These are phyloP conservation scores for Termitomyces bulborhizus DNA, from an alignment of 768 basidiomycete species.

Conservation along the genomic window DNA sequence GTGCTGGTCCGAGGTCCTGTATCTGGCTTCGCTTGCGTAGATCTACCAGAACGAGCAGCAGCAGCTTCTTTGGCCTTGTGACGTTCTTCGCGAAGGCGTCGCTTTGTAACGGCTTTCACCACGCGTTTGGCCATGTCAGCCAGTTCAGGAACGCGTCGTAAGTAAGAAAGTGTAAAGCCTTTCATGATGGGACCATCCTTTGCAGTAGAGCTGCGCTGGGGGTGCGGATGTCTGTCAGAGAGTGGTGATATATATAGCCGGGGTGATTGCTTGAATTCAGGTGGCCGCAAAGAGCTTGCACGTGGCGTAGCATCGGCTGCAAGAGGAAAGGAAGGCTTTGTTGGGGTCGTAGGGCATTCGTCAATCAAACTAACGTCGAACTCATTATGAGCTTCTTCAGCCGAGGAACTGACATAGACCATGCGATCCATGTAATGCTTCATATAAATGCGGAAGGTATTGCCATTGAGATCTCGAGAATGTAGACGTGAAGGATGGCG, in stretches of 20 bases:
- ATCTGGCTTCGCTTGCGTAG: background rate
- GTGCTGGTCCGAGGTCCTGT: background rate
- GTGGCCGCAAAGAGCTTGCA: slow-evolving; percentile 4
- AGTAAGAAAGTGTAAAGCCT: slow-evolving; percentile 69
- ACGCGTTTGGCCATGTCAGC: slow-evolving; percentile 58
- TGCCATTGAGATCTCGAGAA: slow-evolving; percentile 59
- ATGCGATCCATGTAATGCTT: slow-evolving; percentile 75
- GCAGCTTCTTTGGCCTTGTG: slow-evolving; percentile 32
- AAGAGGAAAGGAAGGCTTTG: slow-evolving; percentile 1
- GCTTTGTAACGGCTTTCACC: slow-evolving; percentile 52
- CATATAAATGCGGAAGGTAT: slow-evolving; percentile 69
- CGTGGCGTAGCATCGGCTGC: slow-evolving; percentile 20
- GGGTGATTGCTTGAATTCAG: slow-evolving; percentile 17
- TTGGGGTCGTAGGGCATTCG: slow-evolving; percentile 5
- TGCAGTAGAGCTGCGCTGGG: background rate
- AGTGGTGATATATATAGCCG: slow-evolving; percentile 14
- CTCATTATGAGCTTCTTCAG: slow-evolving; percentile 10
- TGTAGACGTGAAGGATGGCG: slow-evolving; percentile 71
- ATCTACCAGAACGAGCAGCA: background rate
- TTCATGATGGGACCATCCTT: slow-evolving; percentile 11
- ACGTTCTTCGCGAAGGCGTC: slow-evolving; percentile 43
- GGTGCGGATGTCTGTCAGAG: background rate
- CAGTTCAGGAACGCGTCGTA: slow-evolving; percentile 73
- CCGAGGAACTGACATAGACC: slow-evolving; percentile 12
- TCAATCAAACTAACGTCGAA: background rate